Base-by-base conservation (phyloP, 2,329 filamentous ascomycete genomes). In the Cercospora citrullina region DNA sequence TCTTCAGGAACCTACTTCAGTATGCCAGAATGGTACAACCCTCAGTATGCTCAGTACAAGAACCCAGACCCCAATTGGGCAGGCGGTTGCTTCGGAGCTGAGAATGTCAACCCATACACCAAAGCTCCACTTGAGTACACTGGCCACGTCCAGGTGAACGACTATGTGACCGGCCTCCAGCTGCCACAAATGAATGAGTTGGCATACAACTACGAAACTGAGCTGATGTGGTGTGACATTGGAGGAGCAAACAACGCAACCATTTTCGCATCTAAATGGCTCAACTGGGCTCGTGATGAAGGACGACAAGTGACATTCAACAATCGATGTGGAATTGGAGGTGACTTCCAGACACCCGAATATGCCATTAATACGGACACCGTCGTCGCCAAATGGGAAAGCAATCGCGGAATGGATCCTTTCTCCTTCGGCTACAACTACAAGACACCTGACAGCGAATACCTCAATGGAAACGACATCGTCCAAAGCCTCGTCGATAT, bases 181-280 rank as follows among this genome's bases (percentile, higher is more conserved):
- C 76, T 81, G 2, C 82, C 83, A 30, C 81, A 84, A 72, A 84
- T 85, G 82, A 72, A 81, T 36, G 76, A 77, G 3, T 77, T 85
- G 0, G 82, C 82, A 1, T 79, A 80, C 68, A 74, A 77, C 33
- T 84, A 84, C 73, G 74, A 75, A 16, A 80, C 78, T 0, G 83
- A 85, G 36, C 82, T 84, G 53, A 81, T 85, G 81, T 84, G 83
- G 83, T 85, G 83, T 73, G 83, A 84, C 30, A 48, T 72, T 6
- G 60, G 60, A 9, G 80, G 77, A 69, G 81, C 81, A 12, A 81
- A 79, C 0, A 48, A 48, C 2, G 30, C 60, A n/a, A 48, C 42
- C 16, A 76, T 73, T 80, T 63, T 63, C n/a, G 60, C 60, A 5
- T 45, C 1, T 74, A 80, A 1, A 3, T 85, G 82, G 82, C 84